phyloP scores from a whole-genome alignment of 2,329 filamentous ascomycete genomes.

The Daldinia sp. region DNA sequence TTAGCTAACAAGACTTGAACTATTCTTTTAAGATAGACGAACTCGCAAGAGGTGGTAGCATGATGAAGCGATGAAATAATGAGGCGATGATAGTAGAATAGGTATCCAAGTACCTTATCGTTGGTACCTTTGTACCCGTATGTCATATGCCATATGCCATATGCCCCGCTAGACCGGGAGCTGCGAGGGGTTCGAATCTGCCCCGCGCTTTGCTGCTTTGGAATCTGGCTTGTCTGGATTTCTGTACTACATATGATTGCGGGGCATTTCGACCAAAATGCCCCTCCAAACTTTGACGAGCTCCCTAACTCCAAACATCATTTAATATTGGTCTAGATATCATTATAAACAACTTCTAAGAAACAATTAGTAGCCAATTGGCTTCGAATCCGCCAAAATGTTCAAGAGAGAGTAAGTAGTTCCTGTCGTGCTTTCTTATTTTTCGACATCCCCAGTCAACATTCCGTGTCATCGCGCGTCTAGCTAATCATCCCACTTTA shows the following conservation, averaged over 20 bases:
- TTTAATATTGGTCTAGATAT: background rate
- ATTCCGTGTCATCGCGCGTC: background rate
- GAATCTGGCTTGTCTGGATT: background rate
- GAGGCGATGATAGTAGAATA: background rate
- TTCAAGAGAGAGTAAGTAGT: conserved; percentile 89
- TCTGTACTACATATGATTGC: conserved; percentile 22
- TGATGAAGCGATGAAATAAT: background rate
- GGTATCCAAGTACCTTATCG: no score
- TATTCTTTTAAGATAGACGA: background rate
- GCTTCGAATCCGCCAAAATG: conserved; percentile 62
- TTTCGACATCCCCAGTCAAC: background rate
- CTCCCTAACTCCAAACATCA: conserved; percentile 26
- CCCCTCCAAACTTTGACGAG: conserved; percentile 49
- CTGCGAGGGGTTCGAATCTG: conserved; percentile 5
- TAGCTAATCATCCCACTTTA: conserved; percentile 33
- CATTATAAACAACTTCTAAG: conserved; percentile 7
- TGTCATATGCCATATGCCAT: background rate
- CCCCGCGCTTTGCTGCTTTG: conserved; percentile 25
- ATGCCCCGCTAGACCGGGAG: conserved; percentile 20
- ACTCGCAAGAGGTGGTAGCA: background rate
- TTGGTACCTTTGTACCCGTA: background rate
- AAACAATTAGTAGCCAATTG: conserved; percentile 20
- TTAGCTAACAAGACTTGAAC: background rate
- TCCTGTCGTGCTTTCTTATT: background rate
- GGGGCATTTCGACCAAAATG: conserved; percentile 35